Base-by-base conservation (phyloP, 2,329 filamentous ascomycete genomes). In the Monosporascus sp. region DNA sequence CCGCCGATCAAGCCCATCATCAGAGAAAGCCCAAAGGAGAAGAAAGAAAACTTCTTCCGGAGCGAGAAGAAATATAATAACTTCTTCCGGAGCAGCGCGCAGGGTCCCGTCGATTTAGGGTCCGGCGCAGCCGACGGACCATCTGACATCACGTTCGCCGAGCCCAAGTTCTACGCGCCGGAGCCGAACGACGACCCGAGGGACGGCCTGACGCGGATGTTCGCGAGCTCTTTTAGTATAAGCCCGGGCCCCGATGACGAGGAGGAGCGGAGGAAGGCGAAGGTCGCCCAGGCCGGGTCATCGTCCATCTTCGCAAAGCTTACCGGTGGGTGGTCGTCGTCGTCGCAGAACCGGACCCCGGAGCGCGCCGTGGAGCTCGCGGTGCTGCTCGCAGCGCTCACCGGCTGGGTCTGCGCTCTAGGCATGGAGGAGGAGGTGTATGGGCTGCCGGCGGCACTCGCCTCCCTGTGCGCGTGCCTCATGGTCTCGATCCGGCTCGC, bases 1-100 rank as follows among this genome's bases (percentile, higher is more conserved):
- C 85, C 85, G 1, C 78, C 80, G 5, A 81, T 79, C 55, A 73
- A 77, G 37, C 78, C 82, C 0, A 70, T 78, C 1, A 71, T 86
- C 26, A 72, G 74, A 50, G 75, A 64, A 62, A 79, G 67, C 60
- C 76, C 64, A 41, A 75, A 56, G 35, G 73, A 69, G 65, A 75
- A 67, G 51, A 74, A 77, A 56, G 71, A 77, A 26, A 77, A 78
- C 52, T 80, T 82, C 64, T 85, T 84, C 64, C 65, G 58, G 37
- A 55, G 11, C 27, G 27, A 56, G 31, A 72, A 69, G 65, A 75
- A 67, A 51, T 74, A 77, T 56, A 71, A 77, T 24, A 77, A 78
- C 52, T 80, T 82, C 64, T 85, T 84, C 65, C 65, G 58, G 37
- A 55, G 37, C 16, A 55, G 54, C 6, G 46, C 45, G 24, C 62